Conservation (phyloP, 305 asterid genomes). For the Fraxinus sp. region DNA sequence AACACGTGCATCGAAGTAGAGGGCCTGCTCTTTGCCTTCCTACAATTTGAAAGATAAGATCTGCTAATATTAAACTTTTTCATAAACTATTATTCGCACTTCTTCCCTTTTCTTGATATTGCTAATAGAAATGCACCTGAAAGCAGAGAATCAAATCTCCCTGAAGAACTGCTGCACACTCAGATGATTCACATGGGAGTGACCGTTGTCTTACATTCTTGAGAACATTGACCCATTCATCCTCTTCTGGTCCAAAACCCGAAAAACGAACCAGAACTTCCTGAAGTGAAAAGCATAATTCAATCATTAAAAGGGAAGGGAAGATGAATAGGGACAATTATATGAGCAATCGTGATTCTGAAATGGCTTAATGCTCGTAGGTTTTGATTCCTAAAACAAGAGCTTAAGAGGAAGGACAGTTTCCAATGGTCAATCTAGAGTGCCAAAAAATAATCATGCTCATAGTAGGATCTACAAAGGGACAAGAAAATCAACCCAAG, state of each 20-base stretch:
- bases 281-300: constrained; percentile 42
- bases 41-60: constrained; percentile 32
- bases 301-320: neutral
- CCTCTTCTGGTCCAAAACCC: constrained; percentile 93
- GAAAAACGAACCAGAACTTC: constrained; percentile 93
- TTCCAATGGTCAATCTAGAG: neutral
- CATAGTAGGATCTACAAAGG: neutral
- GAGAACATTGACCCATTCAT: constrained; percentile 86
- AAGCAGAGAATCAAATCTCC: constrained; percentile 85
- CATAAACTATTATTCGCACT: neutral
- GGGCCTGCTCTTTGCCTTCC: constrained; percentile 98
- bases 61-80: neutral
- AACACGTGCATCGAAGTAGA: constrained; percentile 92
- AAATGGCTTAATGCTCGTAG: neutral
- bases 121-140: constrained; percentile 53
- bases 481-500: neutral
- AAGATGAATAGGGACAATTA: neutral
- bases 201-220: constrained; percentile 84
- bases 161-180: constrained; percentile 83
- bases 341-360: neutral
- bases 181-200: constrained; percentile 91
- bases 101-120: neutral
- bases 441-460: neutral
- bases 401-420: neutral
- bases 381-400: neutral